Conservation (phyloP, 148 eudicot genomes). For the Rhododendron mucronatum region DNA sequence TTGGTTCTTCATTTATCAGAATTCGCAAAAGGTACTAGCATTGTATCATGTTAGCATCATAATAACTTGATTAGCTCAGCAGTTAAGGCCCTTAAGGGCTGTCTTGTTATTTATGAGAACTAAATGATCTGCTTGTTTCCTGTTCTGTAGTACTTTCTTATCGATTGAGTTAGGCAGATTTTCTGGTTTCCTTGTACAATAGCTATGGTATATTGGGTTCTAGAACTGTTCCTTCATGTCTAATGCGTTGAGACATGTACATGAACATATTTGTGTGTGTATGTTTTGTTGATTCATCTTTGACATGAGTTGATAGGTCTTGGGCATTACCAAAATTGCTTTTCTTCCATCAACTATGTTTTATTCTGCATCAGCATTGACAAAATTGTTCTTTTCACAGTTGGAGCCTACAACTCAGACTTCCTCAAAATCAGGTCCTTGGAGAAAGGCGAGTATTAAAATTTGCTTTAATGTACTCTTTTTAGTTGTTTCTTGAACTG, state of each 20-base stretch:
- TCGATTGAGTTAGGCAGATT: not conserved
- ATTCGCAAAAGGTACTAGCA: not conserved
- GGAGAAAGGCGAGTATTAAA: slow-evolving; percentile 24
- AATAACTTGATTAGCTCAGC: not conserved
- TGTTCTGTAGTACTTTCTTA: not conserved
- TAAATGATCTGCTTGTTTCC: not conserved
- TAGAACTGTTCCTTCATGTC: not conserved
- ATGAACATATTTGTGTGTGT: not conserved
- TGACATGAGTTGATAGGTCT: not conserved
- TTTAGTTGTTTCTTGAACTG: not conserved
- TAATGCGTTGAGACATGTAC: not conserved
- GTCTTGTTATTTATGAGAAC: not conserved
- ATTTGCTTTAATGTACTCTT: not conserved
- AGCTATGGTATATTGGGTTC: not conserved
- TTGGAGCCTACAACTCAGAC: slow-evolving; percentile 7
- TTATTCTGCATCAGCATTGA: not conserved
- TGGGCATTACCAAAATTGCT: not conserved
- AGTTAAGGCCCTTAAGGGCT: not conserved
- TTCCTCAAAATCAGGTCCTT: slow-evolving; percentile 29
- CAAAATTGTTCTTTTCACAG: slow-evolving; percentile 4
- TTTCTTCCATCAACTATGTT: not conserved
- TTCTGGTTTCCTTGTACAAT: not conserved
- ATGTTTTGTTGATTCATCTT: not conserved
- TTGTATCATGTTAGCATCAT: not conserved
- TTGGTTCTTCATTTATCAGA: not conserved